These are phyloP conservation scores for Didymella lethalis DNA, from an alignment of 2,329 filamentous ascomycete species.

Conservation along the genomic window DNA sequence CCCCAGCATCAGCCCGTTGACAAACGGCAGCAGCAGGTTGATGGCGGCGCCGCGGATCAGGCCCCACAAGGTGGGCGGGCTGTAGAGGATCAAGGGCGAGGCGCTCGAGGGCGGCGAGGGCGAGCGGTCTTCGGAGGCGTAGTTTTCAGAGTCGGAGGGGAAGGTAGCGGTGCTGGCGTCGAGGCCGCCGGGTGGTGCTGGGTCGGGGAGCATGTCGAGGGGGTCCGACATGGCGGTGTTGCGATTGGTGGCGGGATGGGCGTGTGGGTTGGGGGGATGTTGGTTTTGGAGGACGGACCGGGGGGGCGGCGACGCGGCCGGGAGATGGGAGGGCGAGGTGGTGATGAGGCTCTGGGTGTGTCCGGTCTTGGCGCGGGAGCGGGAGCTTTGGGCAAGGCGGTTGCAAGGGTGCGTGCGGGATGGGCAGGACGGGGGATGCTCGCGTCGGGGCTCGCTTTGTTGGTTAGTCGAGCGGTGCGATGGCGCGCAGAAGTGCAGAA, in stretches of 20 bases:
- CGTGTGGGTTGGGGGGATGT: background rate
- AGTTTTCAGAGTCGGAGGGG: slow-evolving; percentile 83
- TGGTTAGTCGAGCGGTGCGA: background rate
- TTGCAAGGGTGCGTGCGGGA: background rate
- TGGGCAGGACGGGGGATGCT: background rate
- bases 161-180: slow-evolving; percentile 61
- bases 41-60: slow-evolving; percentile 88
- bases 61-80: slow-evolving; percentile 85
- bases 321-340: slow-evolving; percentile 2
- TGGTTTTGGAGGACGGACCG: background rate
- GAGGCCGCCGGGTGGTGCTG: slow-evolving; percentile 71
- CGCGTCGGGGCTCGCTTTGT: background rate
- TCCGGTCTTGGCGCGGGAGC: slow-evolving; percentile 18
- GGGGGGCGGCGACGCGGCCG: slow-evolving; percentile 9
- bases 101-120: slow-evolving; percentile 68
- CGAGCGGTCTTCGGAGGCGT: slow-evolving; percentile 69
- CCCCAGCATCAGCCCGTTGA: slow-evolving; percentile 98
- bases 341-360: slow-evolving; percentile 30
- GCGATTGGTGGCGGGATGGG: background rate
- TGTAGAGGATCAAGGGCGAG: slow-evolving; percentile 82
- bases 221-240: slow-evolving; percentile 52
- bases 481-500: background rate
- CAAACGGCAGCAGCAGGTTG: slow-evolving; percentile 92
- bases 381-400: slow-evolving; percentile 10
- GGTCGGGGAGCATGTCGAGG: slow-evolving; percentile 51